Evolutionary conservation across 2,329 filamentous ascomycete genomes (phyloP), one percentile per base, ranked within the genome.

Genomic region (Didymella glomerata): DNA sequence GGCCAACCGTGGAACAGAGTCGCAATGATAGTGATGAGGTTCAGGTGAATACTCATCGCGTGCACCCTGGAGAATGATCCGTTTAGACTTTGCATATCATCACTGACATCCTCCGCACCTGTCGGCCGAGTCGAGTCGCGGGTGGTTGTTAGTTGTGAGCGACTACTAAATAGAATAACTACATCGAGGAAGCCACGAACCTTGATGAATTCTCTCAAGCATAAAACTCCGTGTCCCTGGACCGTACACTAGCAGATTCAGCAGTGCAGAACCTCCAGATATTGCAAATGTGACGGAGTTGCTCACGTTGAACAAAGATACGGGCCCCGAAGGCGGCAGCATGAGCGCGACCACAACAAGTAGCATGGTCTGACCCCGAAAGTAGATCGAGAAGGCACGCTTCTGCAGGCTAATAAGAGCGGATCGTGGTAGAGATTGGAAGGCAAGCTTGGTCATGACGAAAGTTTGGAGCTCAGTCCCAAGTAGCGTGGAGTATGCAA

Each of bases 21-120:
- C 46, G 67, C 69, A 13, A 62, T 60, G 48, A 81, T 67, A 0
- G 77, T 69, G 20, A 81, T 68, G 2, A 79, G 65, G 59, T 82
- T 81, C 22, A 81, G 30, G 70, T 80, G 79, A 28, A 81, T 80
- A 11, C 71, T 75, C 76, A 80, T 79, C 9, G 78, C 78, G 66
- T 81, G 78, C 22, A 73, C 73, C 11, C 65, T 61, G 1, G 73
- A 70, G 54, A 81, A 80, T 0, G 51, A 64, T 9, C 70, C 69
- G 50, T 79, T 78, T 1, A 77, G 45, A 2, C 46, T 40, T 38
- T 65, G 50, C 62, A 68, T 70, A 18, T 69, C 65, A 2, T 60
- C 61, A 36, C 62, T 68, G 1, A 55, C 47, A 0, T n/a, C 38
- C 1, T 27, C 40, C 20, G 49, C 28, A n/a, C 20, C 46, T 18